These are phyloP conservation scores for Aethionema arabicum DNA, from an alignment of 345 rosid genomes.

Conservation along the genomic window DNA sequence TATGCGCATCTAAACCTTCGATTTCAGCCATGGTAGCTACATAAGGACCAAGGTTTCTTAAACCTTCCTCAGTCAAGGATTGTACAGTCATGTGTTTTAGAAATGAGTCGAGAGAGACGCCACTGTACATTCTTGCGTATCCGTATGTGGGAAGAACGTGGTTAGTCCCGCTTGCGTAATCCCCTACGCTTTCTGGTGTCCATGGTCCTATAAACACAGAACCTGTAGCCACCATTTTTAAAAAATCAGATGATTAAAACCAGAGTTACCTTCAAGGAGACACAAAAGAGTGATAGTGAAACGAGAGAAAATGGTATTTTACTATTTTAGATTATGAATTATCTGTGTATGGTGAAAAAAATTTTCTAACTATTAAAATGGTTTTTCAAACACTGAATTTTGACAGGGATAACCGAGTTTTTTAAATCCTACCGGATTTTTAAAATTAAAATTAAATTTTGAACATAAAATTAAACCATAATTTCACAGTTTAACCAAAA, in stretches of 20 bases:
- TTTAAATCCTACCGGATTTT: too few relatives aligned
- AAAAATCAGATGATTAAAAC: neutral
- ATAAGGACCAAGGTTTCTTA: conserved; percentile 71
- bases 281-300: neutral
- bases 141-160: conserved; percentile 92
- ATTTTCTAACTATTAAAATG: too few relatives aligned
- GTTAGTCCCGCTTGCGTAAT: conserved; percentile 94
- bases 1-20: conserved; percentile 91
- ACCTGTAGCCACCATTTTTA: conserved; percentile 39
- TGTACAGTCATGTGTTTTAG: conserved; percentile 86
- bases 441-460: too few relatives aligned
- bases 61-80: conserved; percentile 81
- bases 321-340: too few relatives aligned
- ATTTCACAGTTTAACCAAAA: too few relatives aligned
- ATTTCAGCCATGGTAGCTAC: conserved; percentile 86
- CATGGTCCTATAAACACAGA: conserved; percentile 86
- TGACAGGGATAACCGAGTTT: too few relatives aligned
- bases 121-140: conserved; percentile 89
- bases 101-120: conserved; percentile 87
- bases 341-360: too few relatives aligned
- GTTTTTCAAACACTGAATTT: too few relatives aligned
- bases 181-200: conserved; percentile 98
- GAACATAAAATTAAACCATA: too few relatives aligned
- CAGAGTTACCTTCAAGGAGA: neutral
- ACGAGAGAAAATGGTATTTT: too few relatives aligned